Conservation (phyloP, 768 basidiomycete species). For the Calvatia gigantea region DNA sequence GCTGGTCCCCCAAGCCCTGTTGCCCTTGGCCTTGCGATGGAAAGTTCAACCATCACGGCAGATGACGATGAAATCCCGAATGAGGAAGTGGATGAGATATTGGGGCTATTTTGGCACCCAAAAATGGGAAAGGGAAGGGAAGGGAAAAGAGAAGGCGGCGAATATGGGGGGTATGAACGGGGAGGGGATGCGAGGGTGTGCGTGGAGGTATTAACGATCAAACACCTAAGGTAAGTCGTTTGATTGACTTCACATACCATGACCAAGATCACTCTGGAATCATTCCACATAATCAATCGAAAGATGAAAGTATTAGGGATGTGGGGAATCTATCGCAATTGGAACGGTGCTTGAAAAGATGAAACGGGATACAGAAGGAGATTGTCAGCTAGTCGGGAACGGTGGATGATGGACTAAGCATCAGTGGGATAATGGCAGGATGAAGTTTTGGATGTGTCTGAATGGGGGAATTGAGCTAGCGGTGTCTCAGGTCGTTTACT, state of each 20-base stretch:
- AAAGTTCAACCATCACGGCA: slow-evolving; percentile 18
- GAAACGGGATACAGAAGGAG: slow-evolving; percentile 83
- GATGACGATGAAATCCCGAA: slow-evolving; percentile 35
- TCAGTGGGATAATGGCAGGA: too few species aligned
- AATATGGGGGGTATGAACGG: slow-evolving; percentile 47
- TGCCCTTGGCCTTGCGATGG: slow-evolving; percentile 11
- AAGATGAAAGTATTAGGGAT: slow-evolving; percentile 71
- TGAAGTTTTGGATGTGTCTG: too few species aligned
- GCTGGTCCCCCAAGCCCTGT: slow-evolving; percentile 13
- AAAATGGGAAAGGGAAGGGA: slow-evolving; percentile 27
- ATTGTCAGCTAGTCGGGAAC: slow-evolving; percentile 80
- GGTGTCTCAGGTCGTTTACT: too few species aligned
- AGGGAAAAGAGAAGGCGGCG: slow-evolving; percentile 14
- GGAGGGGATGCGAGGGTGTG: slow-evolving; percentile 55
- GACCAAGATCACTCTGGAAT: slow-evolving; percentile 61
- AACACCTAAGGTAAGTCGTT: slow-evolving; percentile 70
- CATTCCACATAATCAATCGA: slow-evolving; percentile 86
- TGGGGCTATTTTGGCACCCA: slow-evolving; percentile 40
- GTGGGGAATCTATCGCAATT: slow-evolving; percentile 86
- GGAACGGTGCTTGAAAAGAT: slow-evolving; percentile 70
- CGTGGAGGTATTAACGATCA: slow-evolving; percentile 73
- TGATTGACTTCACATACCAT: not conserved
- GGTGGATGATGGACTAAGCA: too few species aligned
- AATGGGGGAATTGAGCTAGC: too few species aligned
- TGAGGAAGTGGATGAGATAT: slow-evolving; percentile 55